Evolutionary conservation across 257 asterid species (phyloP), one percentile per base, ranked within the genome.

Genomic region (Datura wrightii): DNA sequence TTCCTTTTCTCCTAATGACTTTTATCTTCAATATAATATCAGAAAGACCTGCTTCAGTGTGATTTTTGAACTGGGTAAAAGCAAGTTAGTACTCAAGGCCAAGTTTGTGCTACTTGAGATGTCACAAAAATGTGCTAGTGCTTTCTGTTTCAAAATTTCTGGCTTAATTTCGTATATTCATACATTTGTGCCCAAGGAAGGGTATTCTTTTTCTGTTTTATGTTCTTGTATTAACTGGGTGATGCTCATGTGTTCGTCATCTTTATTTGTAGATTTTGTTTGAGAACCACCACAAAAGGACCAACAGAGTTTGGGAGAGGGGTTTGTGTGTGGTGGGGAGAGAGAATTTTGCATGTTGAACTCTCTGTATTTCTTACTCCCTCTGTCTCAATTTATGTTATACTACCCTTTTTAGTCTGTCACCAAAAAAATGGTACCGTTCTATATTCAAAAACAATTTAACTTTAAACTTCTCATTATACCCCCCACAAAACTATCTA

Each of bases 21-120:
- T 50, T 76, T 50, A 76, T 76, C 62, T 76, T 31, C 24, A 31
- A 13, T 48, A 48, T 24, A 24, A 76, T 76, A 76, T 50, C 82
- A 24, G 44, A 50, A 76, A 50, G 13, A 50, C 46, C 24, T 50
- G 60, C 24, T 50, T 6, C 44, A 50, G 42, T 76, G 31, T 39
- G 36, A 59, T n/a, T 19, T 59, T n/a, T 59, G 36, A 18, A 59
- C 66, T 18, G 66, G 36, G 37, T 59, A 59, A 58, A 58, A 58
- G 31, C 36, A 58, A 58, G 65, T n/a, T 58, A 58, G 36, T 58
- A 58, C 65, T n/a, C 11, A 8, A 2, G 65, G 65, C 65, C 65
- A 58, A 58, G 34, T 58, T 58, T 58, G 65, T 58, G 34, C 65
- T 58, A 58, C 65, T 58, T 58, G 36, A 6, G 65, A n/a, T 58